These are phyloP conservation scores for Rhodotorula sp. DNA, from an alignment of 1,284 basidiomycete genomes.

Conservation along the genomic window DNA sequence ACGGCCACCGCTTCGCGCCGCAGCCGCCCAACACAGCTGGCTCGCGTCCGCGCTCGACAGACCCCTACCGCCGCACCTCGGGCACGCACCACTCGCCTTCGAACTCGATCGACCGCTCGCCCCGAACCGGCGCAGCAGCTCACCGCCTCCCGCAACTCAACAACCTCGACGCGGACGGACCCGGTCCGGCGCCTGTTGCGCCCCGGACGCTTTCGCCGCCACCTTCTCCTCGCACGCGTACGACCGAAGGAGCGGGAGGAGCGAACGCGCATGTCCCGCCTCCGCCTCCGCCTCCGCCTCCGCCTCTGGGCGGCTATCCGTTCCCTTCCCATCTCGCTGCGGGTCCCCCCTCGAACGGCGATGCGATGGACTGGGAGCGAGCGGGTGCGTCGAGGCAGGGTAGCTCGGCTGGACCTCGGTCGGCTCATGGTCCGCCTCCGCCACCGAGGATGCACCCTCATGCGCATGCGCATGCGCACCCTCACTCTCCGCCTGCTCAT, in stretches of 20 bases:
- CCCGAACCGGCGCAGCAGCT: conserved; percentile 11
- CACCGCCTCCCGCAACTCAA: conserved; percentile 27
- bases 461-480: conserved; percentile 1
- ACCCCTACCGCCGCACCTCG: conserved; percentile 29
- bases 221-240: conserved; percentile 31
- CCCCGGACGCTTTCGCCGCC: conserved; percentile 31
- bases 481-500: not conserved
- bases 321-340: conserved; percentile 18
- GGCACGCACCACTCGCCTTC: conserved; percentile 21
- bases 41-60: conserved; percentile 33
- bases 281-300: not conserved
- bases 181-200: not conserved
- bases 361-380: conserved; percentile 36
- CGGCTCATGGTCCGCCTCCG: not conserved
- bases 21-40: conserved; percentile 12
- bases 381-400: not conserved
- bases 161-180: conserved; percentile 3
- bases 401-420: not conserved
- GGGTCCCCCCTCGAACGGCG: not conserved
- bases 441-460: conserved; percentile 12
- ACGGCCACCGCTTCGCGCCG: conserved; percentile 29
- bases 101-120: conserved; percentile 27
- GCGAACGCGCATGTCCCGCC: not conserved
- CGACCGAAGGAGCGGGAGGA: not conserved
- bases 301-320: conserved; percentile 3